Evolutionary conservation across 257 asterid species (phyloP), one percentile per base, ranked within the genome.

Genomic region (Ocimum tenuiflorum): DNA sequence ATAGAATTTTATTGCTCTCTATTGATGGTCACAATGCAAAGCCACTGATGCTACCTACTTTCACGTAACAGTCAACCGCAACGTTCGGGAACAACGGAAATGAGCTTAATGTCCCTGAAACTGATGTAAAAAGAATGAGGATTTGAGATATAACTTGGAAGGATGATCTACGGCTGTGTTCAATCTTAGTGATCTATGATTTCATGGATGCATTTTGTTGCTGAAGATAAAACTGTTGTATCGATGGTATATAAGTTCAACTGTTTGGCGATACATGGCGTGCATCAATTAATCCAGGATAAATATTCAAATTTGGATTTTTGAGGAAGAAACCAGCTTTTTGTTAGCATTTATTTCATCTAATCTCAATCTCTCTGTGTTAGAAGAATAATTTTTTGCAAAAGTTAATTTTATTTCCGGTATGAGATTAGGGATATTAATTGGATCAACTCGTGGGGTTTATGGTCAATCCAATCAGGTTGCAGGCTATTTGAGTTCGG

Each of bases 41-140:
- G 41, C 10, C 10, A 35, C 41, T 41, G 47, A 41, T 41, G 48
- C 52, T 66, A 35, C n/a, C 24, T 39, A 39, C 62, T 59, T 60
- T 29, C 24, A 27, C 52, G 71, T 69, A 78, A 2, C 84, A 66
- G 18, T 20, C 79, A 8, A 56, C 29, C 9, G 20, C 75, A 3
- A 23, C 33, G 41, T 24, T 57, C 7, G 79, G 83, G 0, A 81
- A 76, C 69, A 81, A 62, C n/a, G 82, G 85, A 12, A 70, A 53
- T 7, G 95, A 91, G 18, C 78, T 70, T 17, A 79, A 60, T 58
- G 97, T 91, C 71, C 97, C 97, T 2, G 96, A 88, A 52, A 81
- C 9, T 20, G 97, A 91, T 18, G 88, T 82, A 67, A 91, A 91
- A 70, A 74, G 95, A 82, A 78, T 86, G 35, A 78, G 82, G 68